Conservation (phyloP, 1,284 basidiomycete species). For the Sporisorium iseilematis-ciliati region DNA sequence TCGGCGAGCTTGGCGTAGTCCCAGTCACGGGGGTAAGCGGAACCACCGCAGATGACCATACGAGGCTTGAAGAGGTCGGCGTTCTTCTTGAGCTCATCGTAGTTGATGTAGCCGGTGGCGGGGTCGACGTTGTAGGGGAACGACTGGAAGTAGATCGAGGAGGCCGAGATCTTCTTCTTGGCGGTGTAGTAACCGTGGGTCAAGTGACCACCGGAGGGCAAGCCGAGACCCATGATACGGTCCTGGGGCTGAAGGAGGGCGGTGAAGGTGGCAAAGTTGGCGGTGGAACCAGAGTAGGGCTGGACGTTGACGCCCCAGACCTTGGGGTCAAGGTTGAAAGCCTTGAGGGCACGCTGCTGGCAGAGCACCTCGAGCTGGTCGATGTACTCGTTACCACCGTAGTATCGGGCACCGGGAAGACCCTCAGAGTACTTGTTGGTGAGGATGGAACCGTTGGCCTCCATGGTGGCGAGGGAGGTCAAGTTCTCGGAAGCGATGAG, state of each 20-base stretch:
- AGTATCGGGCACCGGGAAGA: constrained; percentile 88
- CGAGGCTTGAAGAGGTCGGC: constrained; percentile 97
- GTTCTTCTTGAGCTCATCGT: constrained; percentile 83
- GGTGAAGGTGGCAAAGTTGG: constrained; percentile 95
- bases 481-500: constrained; percentile 87
- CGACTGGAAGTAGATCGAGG: constrained; percentile 99
- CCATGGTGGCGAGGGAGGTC: constrained; percentile 76
- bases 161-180: constrained; percentile 99
- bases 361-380: constrained; percentile 96
- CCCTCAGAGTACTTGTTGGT: constrained; percentile 91
- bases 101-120: constrained; percentile 89
- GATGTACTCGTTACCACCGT: constrained; percentile 88
- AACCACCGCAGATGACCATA: constrained; percentile 96
- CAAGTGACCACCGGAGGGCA: constrained; percentile 97
- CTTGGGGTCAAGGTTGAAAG: constrained; percentile 93
- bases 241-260: constrained; percentile 97
- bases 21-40: constrained; percentile 99
- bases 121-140: constrained; percentile 86
- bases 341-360: constrained; percentile 93
- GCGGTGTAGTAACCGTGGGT: constrained; percentile 99
- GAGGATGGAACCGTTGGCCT: constrained; percentile 98
- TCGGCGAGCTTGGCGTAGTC: constrained; percentile 78
- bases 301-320: constrained; percentile 99
- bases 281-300: constrained; percentile 85
- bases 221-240: constrained; percentile 98